Evolutionary conservation across 176 grass and related monocot species (phyloP).

Genomic region (Cenchrus fungigraminus): DNA sequence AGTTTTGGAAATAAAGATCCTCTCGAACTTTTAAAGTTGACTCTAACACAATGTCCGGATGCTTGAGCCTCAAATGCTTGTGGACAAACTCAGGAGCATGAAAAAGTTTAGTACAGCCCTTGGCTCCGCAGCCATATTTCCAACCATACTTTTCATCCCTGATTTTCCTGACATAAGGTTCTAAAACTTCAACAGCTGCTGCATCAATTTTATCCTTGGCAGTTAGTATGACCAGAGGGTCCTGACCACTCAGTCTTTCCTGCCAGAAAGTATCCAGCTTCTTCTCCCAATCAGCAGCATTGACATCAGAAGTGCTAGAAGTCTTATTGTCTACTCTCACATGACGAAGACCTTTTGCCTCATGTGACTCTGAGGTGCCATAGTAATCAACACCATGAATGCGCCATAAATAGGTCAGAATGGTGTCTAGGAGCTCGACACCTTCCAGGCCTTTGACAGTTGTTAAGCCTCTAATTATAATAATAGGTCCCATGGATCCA

Average conservation of each 20-base stretch:
- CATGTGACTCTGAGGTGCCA: slow-evolving; percentile 76
- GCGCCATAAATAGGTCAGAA: slow-evolving; percentile 94
- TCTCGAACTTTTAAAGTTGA: slow-evolving; percentile 94
- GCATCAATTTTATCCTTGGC: slow-evolving; percentile 98
- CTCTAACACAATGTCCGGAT: slow-evolving; percentile 87
- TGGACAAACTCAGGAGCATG: slow-evolving; percentile 99
- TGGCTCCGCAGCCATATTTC: slow-evolving; percentile 99
- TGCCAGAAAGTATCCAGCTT: slow-evolving; percentile 88
- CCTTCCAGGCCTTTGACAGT: slow-evolving; percentile 99
- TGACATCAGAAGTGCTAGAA: slow-evolving; percentile 57
- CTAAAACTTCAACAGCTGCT: slow-evolving; percentile 78
- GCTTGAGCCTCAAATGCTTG: slow-evolving; percentile 98
- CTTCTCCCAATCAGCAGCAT: slow-evolving; percentile 87
- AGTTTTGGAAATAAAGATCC: slow-evolving; percentile 96
- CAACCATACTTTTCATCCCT: slow-evolving; percentile 99
- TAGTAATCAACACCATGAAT: slow-evolving; percentile 98
- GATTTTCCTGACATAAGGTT: slow-evolving; percentile 93
- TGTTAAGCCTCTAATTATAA: slow-evolving; percentile 88
- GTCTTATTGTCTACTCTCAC: slow-evolving; percentile 79
- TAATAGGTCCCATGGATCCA: slow-evolving; percentile 96
- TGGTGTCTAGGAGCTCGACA: slow-evolving; percentile 86
- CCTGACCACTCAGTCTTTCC: slow-evolving; percentile 78
- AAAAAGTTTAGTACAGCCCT: slow-evolving; percentile 97
- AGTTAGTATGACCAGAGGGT: slow-evolving; percentile 76
- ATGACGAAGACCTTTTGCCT: slow-evolving; percentile 80